These are phyloP conservation scores for Polyplosphaeria fusca DNA, from an alignment of 495 filamentous ascomycete genomes.

Conservation along the genomic window DNA sequence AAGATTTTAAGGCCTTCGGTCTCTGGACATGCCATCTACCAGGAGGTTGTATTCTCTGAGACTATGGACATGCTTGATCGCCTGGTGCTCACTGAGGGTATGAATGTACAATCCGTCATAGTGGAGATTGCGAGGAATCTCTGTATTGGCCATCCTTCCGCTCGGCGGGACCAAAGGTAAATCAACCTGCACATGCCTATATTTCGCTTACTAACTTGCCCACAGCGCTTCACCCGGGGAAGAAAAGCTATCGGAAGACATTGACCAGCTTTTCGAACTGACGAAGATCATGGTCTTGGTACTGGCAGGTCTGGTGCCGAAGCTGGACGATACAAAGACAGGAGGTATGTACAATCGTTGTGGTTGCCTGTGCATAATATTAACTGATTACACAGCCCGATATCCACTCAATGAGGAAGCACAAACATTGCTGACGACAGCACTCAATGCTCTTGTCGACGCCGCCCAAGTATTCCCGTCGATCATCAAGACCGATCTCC, in stretches of 20 bases:
- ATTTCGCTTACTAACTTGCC: conserved; percentile 2
- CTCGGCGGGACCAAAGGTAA: conserved; percentile 61
- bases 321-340: conserved; percentile 69
- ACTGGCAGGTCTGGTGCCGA: conserved; percentile 80
- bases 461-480: conserved; percentile 92
- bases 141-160: conserved; percentile 85
- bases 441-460: conserved; percentile 84
- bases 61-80: conserved; percentile 94
- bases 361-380: not conserved
- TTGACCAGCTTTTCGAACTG: conserved; percentile 96
- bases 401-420: conserved; percentile 78
- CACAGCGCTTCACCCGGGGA: conserved; percentile 39
- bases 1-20: conserved; percentile 95
- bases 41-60: conserved; percentile 92
- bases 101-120: conserved; percentile 86
- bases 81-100: conserved; percentile 84
- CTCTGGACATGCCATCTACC: conserved; percentile 92
- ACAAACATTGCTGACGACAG: conserved; percentile 69
- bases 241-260: conserved; percentile 84
- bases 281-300: conserved; percentile 94
- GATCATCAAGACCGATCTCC: conserved; percentile 93
- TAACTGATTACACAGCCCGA: conserved; percentile 49
- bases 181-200: conserved; percentile 47
- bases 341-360: conserved; percentile 12
- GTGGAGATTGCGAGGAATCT: conserved; percentile 89